Conservation (phyloP, 495 filamentous ascomycete species). For the Penicillium samsonianum region DNA sequence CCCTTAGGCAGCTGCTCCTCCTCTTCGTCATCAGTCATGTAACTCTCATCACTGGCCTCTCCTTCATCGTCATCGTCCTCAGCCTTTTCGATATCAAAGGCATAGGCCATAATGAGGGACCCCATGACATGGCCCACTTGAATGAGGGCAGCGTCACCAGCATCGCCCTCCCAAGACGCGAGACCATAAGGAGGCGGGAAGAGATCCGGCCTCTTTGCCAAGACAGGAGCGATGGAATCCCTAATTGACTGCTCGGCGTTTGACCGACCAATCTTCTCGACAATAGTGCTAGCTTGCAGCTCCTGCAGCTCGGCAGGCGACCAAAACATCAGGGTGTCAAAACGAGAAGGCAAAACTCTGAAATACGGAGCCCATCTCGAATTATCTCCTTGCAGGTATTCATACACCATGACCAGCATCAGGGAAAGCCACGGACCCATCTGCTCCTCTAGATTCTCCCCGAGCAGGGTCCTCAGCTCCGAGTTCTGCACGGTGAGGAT, state of each 20-base stretch:
- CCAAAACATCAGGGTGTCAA: conserved; percentile 95
- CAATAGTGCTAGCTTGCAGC: conserved; percentile 75
- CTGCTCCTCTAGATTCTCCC: conserved; percentile 45
- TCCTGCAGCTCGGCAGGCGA: conserved; percentile 64
- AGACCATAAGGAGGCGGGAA: conserved; percentile 49
- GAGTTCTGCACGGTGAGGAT: conserved; percentile 58
- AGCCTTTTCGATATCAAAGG: conserved; percentile 75
- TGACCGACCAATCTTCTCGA: conserved; percentile 74
- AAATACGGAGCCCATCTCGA: conserved; percentile 83
- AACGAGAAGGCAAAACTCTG: conserved; percentile 70
- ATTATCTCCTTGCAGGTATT: conserved; percentile 59
- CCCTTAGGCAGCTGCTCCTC: conserved; percentile 66
- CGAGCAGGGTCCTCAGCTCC: conserved; percentile 44
- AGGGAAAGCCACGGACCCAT: conserved; percentile 61
- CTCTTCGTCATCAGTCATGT: conserved; percentile 70
- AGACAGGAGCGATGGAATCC: conserved; percentile 61
- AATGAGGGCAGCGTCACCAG: conserved; percentile 55
- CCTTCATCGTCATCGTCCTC: conserved; percentile 57
- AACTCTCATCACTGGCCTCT: conserved; percentile 58
- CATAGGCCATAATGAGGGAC: conserved; percentile 90
- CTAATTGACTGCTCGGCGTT: conserved; percentile 70
- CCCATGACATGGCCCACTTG: conserved; percentile 74
- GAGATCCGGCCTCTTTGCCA: conserved; percentile 43
- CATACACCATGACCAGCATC: conserved; percentile 79
- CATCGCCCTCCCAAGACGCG: conserved; percentile 52